Evolutionary conservation across 2,329 filamentous ascomycete genomes (phyloP).

Genomic region (Hypoxylon rubiginosum): DNA sequence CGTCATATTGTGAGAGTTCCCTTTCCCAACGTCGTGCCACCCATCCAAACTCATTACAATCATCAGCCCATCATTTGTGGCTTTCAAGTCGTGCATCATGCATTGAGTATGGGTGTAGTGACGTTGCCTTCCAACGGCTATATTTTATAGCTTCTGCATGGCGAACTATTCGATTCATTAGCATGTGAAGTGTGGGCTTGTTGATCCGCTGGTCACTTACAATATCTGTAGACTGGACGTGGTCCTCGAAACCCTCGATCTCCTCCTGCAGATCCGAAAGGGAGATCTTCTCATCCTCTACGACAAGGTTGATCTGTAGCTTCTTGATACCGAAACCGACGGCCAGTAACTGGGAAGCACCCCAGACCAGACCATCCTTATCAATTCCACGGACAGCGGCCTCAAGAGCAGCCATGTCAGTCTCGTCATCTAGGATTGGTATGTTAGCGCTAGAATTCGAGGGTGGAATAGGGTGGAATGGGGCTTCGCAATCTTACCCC

Average conservation of each 20-base stretch:
- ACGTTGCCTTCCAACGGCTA: slow-evolving; percentile 37
- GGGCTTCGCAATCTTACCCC: slow-evolving; percentile 79
- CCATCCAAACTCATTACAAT: slow-evolving; percentile 50
- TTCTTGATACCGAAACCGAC: slow-evolving; percentile 99
- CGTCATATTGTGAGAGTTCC: slow-evolving; percentile 36
- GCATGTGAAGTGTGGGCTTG: slow-evolving; percentile 7
- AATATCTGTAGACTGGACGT: slow-evolving; percentile 94
- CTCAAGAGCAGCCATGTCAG: slow-evolving; percentile 88
- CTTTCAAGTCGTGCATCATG: slow-evolving; percentile 52
- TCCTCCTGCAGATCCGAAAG: slow-evolving; percentile 86
- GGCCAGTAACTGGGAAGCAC: slow-evolving; percentile 87
- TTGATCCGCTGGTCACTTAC: slow-evolving; percentile 57
- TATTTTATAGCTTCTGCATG: slow-evolving; percentile 89
- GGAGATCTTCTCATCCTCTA: slow-evolving; percentile 97
- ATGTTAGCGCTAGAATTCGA: slow-evolving; percentile 23
- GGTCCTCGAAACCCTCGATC: slow-evolving; percentile 89
- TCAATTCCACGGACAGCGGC: slow-evolving; percentile 83
- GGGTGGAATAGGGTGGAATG: slow-evolving; percentile 6
- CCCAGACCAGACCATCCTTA: slow-evolving; percentile 96
- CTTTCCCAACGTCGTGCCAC: slow-evolving; percentile 43
- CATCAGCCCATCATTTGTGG: slow-evolving; percentile 49
- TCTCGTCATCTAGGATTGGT: slow-evolving; percentile 81
- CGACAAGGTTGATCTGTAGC: slow-evolving; percentile 97
- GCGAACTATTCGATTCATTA: slow-evolving; percentile 62
- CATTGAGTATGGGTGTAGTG: slow-evolving; percentile 43